A percentile compares a stretch with the other conserved stretches of the same genome.
phyloP scores from a whole-genome alignment of 768 basidiomycete genomes.

The Chlorophyllum brunneum region DNA sequence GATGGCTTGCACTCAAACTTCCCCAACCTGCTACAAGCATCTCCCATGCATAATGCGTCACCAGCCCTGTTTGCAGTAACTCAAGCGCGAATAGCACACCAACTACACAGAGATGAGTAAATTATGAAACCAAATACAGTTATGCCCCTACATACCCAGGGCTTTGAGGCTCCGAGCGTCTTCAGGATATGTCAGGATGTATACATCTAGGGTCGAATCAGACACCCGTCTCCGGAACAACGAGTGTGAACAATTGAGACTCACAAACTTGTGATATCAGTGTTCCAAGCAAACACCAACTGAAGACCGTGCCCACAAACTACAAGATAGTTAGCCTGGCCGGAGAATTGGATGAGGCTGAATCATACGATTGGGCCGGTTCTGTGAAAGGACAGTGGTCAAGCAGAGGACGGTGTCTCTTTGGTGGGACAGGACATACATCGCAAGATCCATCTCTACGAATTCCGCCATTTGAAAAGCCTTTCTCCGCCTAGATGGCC shows the following conservation, averaged over 20 bases:
- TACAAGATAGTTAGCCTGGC: neutral
- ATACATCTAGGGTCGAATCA: neutral
- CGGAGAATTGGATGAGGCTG: neutral
- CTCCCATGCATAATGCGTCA: slow-evolving; percentile 12
- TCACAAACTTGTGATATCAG: slow-evolving; percentile 6
- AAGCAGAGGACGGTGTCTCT: neutral
- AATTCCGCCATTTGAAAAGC: neutral
- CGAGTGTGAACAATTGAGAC: neutral
- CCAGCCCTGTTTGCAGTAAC: slow-evolving; percentile 8
- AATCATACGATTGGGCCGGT: slow-evolving; percentile 8
- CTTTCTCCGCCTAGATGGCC: too few relatives aligned
- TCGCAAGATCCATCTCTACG: neutral
- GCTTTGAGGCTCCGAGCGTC: slow-evolving; percentile 6
- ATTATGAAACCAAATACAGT: neutral
- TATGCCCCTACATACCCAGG: neutral
- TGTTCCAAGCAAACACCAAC: slow-evolving; percentile 10
- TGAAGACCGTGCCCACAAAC: slow-evolving; percentile 6
- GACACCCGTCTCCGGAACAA: neutral
- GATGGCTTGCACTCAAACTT: neutral
- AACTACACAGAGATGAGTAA: neutral
- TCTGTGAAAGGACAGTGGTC: neutral
- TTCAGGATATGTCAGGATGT: slow-evolving; percentile 6
- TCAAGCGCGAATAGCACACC: slow-evolving; percentile 4
- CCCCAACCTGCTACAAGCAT: slow-evolving; percentile 13
- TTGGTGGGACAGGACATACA: neutral